These are phyloP conservation scores for Scorias spongiosa DNA, from an alignment of 2,329 filamentous ascomycete genomes.

Conservation along the genomic window DNA sequence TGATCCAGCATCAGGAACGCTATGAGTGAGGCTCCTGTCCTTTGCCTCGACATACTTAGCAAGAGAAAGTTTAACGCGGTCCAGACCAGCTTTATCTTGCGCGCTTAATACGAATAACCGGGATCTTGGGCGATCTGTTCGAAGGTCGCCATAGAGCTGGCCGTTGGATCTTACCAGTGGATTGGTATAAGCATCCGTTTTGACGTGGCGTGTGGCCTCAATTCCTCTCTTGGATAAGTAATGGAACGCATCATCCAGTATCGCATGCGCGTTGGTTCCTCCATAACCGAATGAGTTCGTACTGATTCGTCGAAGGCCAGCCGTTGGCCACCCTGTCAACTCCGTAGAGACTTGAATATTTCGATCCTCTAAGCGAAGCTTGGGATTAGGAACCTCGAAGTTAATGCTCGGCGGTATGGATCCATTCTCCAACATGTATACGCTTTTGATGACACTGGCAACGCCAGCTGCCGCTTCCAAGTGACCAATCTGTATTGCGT, in stretches of 20 bases:
- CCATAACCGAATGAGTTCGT: not conserved
- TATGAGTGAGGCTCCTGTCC: too few relatives aligned
- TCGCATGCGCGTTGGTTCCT: not conserved
- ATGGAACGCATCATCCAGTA: not conserved
- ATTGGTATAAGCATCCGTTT: conserved; percentile 8
- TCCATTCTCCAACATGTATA: conserved; percentile 13
- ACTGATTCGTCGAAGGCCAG: not conserved
- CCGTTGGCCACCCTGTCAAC: not conserved
- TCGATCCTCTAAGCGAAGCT: not conserved
- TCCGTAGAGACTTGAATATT: not conserved
- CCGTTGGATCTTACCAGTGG: conserved; percentile 6
- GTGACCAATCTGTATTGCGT: conserved; percentile 6
- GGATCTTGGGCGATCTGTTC: not conserved
- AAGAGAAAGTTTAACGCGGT: not conserved
- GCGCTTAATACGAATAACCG: not conserved
- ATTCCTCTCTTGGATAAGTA: not conserved
- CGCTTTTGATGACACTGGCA: conserved; percentile 12
- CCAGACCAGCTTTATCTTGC: not conserved
- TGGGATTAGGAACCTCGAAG: conserved; percentile 10
- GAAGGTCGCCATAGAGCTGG: not conserved
- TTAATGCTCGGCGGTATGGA: conserved; percentile 14
- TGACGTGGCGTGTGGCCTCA: not conserved
- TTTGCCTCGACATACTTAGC: too few relatives aligned
- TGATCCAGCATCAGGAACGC: too few relatives aligned
- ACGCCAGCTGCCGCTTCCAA: conserved; percentile 12